A percentile compares a stretch with the other conserved stretches of the same genome.
Conservation (phyloP, 2,329 filamentous ascomycete species). For the Diaporthe amygdali region DNA sequence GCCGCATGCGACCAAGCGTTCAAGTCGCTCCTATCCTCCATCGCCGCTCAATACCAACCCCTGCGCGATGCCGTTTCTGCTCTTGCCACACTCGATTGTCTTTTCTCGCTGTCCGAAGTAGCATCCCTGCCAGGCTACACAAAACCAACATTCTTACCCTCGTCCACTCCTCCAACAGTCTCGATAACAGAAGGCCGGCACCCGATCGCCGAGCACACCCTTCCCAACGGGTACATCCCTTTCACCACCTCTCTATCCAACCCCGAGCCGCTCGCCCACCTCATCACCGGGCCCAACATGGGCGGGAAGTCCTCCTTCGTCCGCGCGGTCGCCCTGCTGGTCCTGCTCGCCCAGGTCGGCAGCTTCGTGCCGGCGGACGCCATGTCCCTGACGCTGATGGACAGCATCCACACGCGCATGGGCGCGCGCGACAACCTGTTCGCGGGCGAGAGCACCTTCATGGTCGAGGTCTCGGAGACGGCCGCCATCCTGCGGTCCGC, state of each 20-base stretch:
- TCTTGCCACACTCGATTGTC: conserved; percentile 86
- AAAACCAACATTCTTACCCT: conserved; percentile 71
- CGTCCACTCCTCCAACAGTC: conserved; percentile 70
- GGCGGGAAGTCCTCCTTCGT: conserved; percentile 98
- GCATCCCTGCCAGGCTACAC: conserved; percentile 87
- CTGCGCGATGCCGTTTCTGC: conserved; percentile 88
- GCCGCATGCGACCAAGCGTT: conserved; percentile 91
- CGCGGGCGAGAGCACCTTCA: conserved; percentile 93
- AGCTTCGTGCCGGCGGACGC: conserved; percentile 87
- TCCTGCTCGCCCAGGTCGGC: conserved; percentile 93
- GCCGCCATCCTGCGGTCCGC: conserved; percentile 89
- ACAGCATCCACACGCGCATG: conserved; percentile 94
- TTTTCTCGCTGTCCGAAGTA: conserved; percentile 84
- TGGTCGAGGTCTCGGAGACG: conserved; percentile 96
- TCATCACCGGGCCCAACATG: conserved; percentile 98
- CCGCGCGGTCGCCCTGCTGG: conserved; percentile 86
- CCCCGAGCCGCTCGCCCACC: conserved; percentile 71
- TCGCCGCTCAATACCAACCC: conserved; percentile 84
- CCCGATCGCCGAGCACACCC: conserved; percentile 92
- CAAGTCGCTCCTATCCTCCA: conserved; percentile 69
- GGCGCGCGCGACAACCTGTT: conserved; percentile 97
- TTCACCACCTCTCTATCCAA: conserved; percentile 80
- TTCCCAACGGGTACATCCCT: conserved; percentile 87
- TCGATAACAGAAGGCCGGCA: conserved; percentile 79
- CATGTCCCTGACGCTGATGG: conserved; percentile 79